These are phyloP conservation scores for Malassezia pachydermatis DNA, from an alignment of 1,284 basidiomycete species.

Conservation along the genomic window DNA sequence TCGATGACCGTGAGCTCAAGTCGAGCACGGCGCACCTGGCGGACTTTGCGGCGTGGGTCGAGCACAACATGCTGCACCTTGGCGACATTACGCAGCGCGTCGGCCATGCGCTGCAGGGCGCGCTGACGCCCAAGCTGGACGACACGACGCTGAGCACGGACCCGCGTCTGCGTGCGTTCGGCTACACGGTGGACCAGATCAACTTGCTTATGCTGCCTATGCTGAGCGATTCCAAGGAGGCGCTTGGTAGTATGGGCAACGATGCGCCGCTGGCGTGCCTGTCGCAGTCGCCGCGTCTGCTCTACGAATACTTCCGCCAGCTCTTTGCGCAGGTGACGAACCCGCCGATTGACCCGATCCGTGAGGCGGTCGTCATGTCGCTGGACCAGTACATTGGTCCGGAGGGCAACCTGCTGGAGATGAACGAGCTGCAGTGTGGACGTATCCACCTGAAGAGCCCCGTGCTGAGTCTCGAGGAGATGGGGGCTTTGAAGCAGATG, in stretches of 20 bases:
- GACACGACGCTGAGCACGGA: constrained; percentile 33
- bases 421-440: constrained; percentile 41
- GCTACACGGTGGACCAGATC: constrained; percentile 44
- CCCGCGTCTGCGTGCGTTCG: constrained; percentile 41
- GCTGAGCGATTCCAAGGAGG: constrained; percentile 39
- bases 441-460: constrained; percentile 35
- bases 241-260: constrained; percentile 46
- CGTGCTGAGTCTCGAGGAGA: constrained; percentile 38
- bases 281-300: constrained; percentile 34
- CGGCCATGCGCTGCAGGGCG: constrained; percentile 20
- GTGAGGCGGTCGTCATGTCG: constrained; percentile 45
- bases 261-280: constrained; percentile 43
- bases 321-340: constrained; percentile 47
- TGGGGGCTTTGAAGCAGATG: constrained; percentile 39
- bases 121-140: constrained; percentile 35
- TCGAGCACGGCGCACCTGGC: constrained; percentile 38
- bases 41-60: constrained; percentile 46
- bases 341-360: constrained; percentile 46
- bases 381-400: constrained; percentile 45
- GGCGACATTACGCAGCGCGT: constrained; percentile 36
- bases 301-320: constrained; percentile 47
- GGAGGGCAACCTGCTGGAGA: constrained; percentile 44
- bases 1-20: constrained; percentile 46
- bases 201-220: constrained; percentile 44
- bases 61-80: constrained; percentile 39